Base-by-base conservation (phyloP, 768 basidiomycete species). In the Candolleomyces eurysporus region DNA sequence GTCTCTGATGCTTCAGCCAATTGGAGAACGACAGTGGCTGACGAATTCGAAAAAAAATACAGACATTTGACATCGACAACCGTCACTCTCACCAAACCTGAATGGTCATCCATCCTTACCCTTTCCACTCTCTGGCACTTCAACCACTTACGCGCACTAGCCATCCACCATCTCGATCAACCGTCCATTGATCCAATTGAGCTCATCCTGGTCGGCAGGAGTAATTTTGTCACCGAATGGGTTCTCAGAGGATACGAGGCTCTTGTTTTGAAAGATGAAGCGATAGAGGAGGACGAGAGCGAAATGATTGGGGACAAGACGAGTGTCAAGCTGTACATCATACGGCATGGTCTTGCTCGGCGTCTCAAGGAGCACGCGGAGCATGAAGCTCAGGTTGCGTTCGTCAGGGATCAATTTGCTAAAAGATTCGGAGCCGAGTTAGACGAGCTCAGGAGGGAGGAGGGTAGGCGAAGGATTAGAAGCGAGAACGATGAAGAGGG, bases 131-230 rank as follows among this genome's bases (percentile, higher is more conserved):
- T 50, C 16, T 60, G 58, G 62, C 32, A 56, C 2, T 60, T 60
- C 22, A 46, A 32, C 14, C 16, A 57, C 1, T 42, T 63, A 21
- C 55, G 49, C 31, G 55, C 60, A 10, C 54, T 63, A 4, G 62
- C 62, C 14, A 48, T 57, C 46, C 54, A 36, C 8, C 32, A 63
- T 32, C 6, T 63, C 5, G 26, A 42, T 10, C 13, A 3, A 5
- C 10, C 22, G 9, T n/a, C 36, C 6, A 39, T 49, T 43, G 54
- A 52, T 4, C 54, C 62, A 0, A 63, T 68, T 0, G 10, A 66
- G 13, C 63, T 68, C 0, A 82, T 91, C 45, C 72, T 75, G 0
- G 72, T 84, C 0, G 90, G 89, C 61, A 81, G 84, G 59, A 66
- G 75, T 13, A 80, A 82, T 68, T 66, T 76, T 0, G 75, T 89